phyloP scores from a whole-genome alignment of 495 filamentous ascomycete genomes.

The Rusavskia elegans region DNA sequence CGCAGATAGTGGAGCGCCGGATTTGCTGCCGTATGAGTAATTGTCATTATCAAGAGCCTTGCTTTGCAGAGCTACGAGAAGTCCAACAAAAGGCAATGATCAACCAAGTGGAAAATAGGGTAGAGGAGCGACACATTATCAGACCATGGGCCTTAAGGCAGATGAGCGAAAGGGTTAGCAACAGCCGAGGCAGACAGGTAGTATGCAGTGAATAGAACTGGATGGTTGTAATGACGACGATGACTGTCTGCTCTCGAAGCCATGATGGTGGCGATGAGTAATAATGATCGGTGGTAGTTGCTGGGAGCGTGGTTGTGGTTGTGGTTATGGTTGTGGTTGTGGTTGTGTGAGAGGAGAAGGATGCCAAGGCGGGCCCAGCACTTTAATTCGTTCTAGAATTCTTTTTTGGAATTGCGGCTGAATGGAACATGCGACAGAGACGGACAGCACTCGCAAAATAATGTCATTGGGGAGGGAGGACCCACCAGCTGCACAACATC shows the following conservation, averaged over 20 bases:
- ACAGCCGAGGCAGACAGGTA: too few species aligned
- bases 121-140: too few species aligned
- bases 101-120: too few species aligned
- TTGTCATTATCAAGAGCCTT: neutral
- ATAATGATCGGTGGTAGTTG: too few species aligned
- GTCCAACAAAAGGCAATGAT: neutral
- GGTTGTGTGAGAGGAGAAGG: neutral
- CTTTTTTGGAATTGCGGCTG: neutral
- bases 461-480: neutral
- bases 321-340: too few species aligned
- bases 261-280: too few species aligned
- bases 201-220: too few species aligned
- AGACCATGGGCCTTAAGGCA: too few species aligned
- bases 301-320: neutral
- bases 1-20: neutral
- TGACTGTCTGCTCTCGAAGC: too few species aligned
- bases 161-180: too few species aligned
- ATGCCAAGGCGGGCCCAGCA: neutral
- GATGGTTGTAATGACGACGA: too few species aligned
- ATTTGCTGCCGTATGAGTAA: neutral
- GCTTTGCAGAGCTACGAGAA: neutral
- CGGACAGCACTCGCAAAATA: neutral
- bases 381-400: too few species aligned
- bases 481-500: neutral
- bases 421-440: neutral